phyloP scores from a whole-genome alignment of 2,329 filamentous ascomycete genomes.

The Fusarium torreyae region DNA sequence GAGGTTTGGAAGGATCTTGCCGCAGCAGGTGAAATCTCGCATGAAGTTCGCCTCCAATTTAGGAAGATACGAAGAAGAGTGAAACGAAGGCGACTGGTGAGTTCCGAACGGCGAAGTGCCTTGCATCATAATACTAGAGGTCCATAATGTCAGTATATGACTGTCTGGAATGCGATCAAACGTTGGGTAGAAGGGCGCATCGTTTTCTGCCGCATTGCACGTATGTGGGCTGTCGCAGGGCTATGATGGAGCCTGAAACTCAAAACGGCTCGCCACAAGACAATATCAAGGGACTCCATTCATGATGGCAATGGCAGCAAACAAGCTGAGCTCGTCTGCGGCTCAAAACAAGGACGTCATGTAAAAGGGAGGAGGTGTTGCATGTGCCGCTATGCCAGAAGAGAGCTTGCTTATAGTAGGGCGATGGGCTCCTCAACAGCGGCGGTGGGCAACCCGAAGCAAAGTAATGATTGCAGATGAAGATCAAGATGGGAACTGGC shows the following conservation, averaged over 20 bases:
- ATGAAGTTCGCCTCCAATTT: slow-evolving; percentile 98
- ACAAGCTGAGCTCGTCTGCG: neutral
- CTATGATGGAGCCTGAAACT: slow-evolving; percentile 34
- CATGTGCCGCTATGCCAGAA: slow-evolving; percentile 1
- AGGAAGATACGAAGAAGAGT: slow-evolving; percentile 95
- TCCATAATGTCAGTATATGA: slow-evolving; percentile 43
- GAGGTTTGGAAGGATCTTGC: slow-evolving; percentile 87
- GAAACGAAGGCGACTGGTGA: slow-evolving; percentile 92
- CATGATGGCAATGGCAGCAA: slow-evolving; percentile 13
- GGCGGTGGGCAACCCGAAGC: slow-evolving; percentile 13
- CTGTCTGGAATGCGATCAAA: slow-evolving; percentile 13
- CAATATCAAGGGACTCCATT: slow-evolving; percentile 22
- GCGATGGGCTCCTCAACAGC: slow-evolving; percentile 2
- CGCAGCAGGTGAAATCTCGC: slow-evolving; percentile 97
- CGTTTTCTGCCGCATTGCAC: slow-evolving; percentile 25
- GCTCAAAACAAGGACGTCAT: neutral
- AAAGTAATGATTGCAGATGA: slow-evolving; percentile 23
- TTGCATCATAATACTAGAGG: slow-evolving; percentile 88
- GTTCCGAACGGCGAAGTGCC: slow-evolving; percentile 91
- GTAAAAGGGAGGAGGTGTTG: neutral
- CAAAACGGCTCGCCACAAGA: slow-evolving; percentile 46
- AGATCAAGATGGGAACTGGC: slow-evolving; percentile 32
- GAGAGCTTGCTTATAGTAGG: neutral
- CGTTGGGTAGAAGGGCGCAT: slow-evolving; percentile 24
- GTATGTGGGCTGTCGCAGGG: slow-evolving; percentile 32